Percentiles rank a stretch among this genome's conserved stretches.
Conservation (phyloP, 208 protist genomes). For the Crithidia expoeki region DNA sequence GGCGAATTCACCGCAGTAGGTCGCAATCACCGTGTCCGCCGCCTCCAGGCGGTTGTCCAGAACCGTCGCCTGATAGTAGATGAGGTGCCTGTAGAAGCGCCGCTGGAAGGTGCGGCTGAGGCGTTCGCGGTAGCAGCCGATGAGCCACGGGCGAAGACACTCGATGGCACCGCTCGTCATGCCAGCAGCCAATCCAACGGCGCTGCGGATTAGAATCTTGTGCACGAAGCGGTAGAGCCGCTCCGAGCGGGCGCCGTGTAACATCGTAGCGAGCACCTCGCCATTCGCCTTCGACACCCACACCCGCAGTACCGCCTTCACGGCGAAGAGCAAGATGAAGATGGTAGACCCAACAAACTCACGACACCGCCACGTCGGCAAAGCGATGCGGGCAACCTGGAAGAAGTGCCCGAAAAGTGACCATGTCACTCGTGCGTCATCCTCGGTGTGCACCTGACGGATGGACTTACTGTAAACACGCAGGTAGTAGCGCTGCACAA, state of each 20-base stretch:
- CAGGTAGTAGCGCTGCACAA: conserved; percentile 58
- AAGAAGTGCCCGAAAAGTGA: conserved; percentile 67
- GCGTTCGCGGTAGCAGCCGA: conserved; percentile 82
- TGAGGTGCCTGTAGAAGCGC: conserved; percentile 77
- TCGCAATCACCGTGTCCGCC: conserved; percentile 79
- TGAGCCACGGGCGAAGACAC: conserved; percentile 78
- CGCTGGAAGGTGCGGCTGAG: conserved; percentile 77
- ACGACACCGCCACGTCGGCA: conserved; percentile 76
- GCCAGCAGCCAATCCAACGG: conserved; percentile 44
- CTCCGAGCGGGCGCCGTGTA: conserved; percentile 48
- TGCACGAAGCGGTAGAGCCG: conserved; percentile 57
- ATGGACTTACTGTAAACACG: conserved; percentile 42
- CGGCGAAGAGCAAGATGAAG: conserved; percentile 83
- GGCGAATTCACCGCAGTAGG: conserved; percentile 88
- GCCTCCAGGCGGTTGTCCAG: conserved; percentile 79
- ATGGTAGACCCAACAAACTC: conserved; percentile 63
- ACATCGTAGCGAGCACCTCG: conserved; percentile 67
- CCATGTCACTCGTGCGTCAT: conserved; percentile 61
- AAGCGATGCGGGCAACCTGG: conserved; percentile 59
- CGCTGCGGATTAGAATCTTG: conserved; percentile 49
- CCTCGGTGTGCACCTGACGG: conserved; percentile 52
- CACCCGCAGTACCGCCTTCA: conserved; percentile 80
- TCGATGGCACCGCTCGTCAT: conserved; percentile 74
- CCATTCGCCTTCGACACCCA: conserved; percentile 68
- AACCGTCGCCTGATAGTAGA: conserved; percentile 82